Percentiles rank a stretch among this genome's conserved stretches.
Conservation (phyloP, 805 yeast genomes). For the Nakazawaea wickerhamii region DNA sequence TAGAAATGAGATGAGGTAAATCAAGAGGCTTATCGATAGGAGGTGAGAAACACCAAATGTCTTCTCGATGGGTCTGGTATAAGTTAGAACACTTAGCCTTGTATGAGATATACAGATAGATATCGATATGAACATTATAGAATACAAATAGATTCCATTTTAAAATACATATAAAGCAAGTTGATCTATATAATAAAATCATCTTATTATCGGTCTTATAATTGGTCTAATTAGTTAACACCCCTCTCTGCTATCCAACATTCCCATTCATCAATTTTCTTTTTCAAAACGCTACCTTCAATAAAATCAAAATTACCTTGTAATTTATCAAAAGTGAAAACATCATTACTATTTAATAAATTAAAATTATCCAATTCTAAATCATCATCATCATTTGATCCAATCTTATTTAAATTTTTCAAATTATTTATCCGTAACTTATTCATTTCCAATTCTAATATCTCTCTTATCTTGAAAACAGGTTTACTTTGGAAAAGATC, state of each 20-base stretch:
- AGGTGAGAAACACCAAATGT: too few relatives aligned
- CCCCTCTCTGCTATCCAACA: conserved; percentile 77
- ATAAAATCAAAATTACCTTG: conserved; percentile 70
- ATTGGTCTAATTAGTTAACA: too few relatives aligned
- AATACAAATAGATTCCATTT: too few relatives aligned
- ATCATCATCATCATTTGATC: conserved; percentile 34
- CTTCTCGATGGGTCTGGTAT: too few relatives aligned
- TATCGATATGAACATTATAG: too few relatives aligned
- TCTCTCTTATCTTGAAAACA: conserved; percentile 47
- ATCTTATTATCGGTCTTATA: too few relatives aligned
- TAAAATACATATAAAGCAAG: background rate
- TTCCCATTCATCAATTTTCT: conserved; percentile 54
- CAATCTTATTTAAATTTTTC: conserved; percentile 39
- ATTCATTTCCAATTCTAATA: conserved; percentile 61
- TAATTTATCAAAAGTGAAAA: conserved; percentile 59
- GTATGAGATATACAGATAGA: too few relatives aligned
- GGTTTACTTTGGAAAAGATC: conserved; percentile 85
- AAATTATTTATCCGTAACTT: conserved; percentile 44
- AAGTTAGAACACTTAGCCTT: too few relatives aligned
- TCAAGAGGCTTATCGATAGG: too few relatives aligned
- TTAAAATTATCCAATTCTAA: conserved; percentile 24
- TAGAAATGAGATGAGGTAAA: too few relatives aligned
- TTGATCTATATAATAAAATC: background rate
- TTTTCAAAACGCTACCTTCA: conserved; percentile 66
- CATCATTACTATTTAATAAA: conserved; percentile 33